A percentile compares a stretch with the other conserved stretches of the same genome.
Conservation (phyloP, 2,329 filamentous ascomycete genomes). For the Coleophoma cylindrospora region DNA sequence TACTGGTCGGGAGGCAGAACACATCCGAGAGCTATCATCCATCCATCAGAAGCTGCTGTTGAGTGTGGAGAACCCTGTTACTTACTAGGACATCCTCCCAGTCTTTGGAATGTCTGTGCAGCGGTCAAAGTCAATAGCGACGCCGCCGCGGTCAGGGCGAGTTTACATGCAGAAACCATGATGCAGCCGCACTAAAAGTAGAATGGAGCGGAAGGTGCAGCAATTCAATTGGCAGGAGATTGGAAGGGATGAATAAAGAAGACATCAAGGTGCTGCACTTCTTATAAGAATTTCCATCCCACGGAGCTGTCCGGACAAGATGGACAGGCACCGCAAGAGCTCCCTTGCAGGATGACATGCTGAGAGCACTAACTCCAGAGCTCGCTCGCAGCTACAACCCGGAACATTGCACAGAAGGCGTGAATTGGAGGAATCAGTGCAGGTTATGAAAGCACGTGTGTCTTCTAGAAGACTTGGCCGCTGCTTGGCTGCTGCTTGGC, state of each 20-base stretch:
- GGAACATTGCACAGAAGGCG: background rate
- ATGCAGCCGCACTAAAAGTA: conserved; percentile 6
- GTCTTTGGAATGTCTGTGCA: conserved; percentile 54
- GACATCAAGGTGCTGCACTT: conserved; percentile 31
- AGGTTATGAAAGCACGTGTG: background rate
- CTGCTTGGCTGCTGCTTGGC: background rate
- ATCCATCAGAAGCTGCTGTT: background rate
- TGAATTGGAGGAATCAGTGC: background rate
- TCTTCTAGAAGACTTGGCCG: background rate
- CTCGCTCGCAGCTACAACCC: background rate
- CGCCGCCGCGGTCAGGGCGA: conserved; percentile 25
- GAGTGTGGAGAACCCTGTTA: background rate
- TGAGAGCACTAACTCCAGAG: background rate
- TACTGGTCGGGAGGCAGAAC: conserved; percentile 53
- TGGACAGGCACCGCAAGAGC: background rate
- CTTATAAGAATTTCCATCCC: background rate
- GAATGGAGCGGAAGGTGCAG: conserved; percentile 3
- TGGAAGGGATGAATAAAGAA: conserved; percentile 6
- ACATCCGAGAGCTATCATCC: conserved; percentile 42
- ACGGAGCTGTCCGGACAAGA: background rate
- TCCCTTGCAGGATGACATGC: no score
- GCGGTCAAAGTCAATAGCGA: conserved; percentile 34
- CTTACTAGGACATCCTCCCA: conserved; percentile 47
- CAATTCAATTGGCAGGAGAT: background rate
- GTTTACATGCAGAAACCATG: conserved; percentile 21